phyloP scores from a whole-genome alignment of 805 yeast genomes.

The Yarrowia divulgata region DNA sequence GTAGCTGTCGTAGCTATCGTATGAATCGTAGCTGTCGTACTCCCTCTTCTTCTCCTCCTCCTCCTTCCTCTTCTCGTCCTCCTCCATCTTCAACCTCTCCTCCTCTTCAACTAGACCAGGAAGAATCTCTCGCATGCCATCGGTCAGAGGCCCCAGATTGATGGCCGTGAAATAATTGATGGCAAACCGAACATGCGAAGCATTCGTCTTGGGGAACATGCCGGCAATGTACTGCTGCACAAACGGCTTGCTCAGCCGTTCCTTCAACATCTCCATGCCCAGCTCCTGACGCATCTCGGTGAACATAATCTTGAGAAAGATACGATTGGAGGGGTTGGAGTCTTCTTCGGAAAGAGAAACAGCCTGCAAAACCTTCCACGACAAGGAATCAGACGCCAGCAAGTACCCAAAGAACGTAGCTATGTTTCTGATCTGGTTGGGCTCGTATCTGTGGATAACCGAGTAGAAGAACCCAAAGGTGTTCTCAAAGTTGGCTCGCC shows the following conservation, averaged over 20 bases:
- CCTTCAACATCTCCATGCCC: conserved; percentile 62
- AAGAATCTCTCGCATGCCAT: conserved; percentile 68
- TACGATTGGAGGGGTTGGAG: conserved; percentile 79
- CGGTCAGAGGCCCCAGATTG: conserved; percentile 84
- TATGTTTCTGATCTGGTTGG: conserved; percentile 75
- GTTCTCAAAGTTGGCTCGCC: conserved; percentile 63
- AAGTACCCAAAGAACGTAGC: conserved; percentile 89
- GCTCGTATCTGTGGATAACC: conserved; percentile 70
- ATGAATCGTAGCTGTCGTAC: neutral
- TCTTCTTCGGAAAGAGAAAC: conserved; percentile 71
- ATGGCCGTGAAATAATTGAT: conserved; percentile 94
- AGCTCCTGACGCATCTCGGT: conserved; percentile 79
- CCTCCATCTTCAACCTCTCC: conserved; percentile 5
- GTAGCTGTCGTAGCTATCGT: conserved; percentile 4
- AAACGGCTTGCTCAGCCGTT: conserved; percentile 61
- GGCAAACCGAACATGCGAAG: conserved; percentile 62
- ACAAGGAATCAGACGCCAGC: conserved; percentile 71
- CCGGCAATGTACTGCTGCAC: conserved; percentile 60
- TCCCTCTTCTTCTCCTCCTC: neutral
- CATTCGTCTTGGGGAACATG: conserved; percentile 64
- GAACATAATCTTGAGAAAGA: conserved; percentile 80
- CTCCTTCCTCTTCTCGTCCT: neutral
- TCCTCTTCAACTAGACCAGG: conserved; percentile 43
- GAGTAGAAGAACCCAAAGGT: conserved; percentile 65
- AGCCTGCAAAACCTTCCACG: conserved; percentile 64